These are phyloP conservation scores for Pilobolus umbonatus DNA, from an alignment of 192 early-diverging fungal genomes.

Conservation along the genomic window DNA sequence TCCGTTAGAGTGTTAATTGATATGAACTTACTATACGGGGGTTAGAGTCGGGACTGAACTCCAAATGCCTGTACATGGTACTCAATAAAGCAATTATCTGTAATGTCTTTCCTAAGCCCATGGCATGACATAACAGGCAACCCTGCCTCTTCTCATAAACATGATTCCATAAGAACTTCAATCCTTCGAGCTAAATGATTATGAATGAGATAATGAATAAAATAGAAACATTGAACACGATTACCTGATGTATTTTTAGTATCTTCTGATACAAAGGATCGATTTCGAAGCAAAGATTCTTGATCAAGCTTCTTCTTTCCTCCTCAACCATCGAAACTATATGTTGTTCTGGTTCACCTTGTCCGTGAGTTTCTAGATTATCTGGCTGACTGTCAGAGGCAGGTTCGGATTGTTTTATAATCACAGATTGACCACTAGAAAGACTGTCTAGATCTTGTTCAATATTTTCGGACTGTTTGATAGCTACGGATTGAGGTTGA, in stretches of 20 bases:
- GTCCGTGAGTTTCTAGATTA: background rate
- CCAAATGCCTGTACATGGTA: conserved; percentile 62
- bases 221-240: background rate
- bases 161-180: conserved; percentile 80
- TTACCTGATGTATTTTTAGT: conserved; percentile 8
- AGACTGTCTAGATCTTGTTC: background rate
- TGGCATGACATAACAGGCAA: conserved; percentile 78
- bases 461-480: too few species aligned
- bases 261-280: conserved; percentile 8
- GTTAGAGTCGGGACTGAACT: conserved; percentile 43
- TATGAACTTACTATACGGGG: conserved; percentile 26
- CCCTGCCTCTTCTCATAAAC: conserved; percentile 68
- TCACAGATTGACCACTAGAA: background rate
- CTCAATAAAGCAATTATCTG: conserved; percentile 71
- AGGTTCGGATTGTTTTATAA: background rate
- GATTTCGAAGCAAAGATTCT: background rate
- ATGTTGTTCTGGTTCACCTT: too few species aligned
- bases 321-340: too few species aligned
- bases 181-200: conserved; percentile 56
- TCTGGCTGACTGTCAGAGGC: background rate
- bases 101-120: conserved; percentile 82
- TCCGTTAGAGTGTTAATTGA: conserved; percentile 39
- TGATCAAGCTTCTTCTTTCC: background rate
- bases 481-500: too few species aligned
- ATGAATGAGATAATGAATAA: background rate